Conservation (phyloP, 345 rosid genomes). For the Euphorbia lathyris region DNA sequence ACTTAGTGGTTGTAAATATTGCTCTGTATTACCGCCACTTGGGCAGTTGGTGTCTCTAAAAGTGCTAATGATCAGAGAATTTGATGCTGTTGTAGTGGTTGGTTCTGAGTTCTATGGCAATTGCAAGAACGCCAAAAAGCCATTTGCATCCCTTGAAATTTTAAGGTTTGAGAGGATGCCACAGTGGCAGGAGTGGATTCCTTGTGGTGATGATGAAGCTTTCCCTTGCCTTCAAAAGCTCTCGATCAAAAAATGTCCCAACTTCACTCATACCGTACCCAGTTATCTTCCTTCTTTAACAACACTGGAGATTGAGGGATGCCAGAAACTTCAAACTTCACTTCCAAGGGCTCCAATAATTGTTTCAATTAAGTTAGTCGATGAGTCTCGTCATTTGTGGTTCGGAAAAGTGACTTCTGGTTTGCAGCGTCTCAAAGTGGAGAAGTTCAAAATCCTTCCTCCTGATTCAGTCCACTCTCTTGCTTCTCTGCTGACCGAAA, state of each 20-base stretch:
- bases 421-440: slow-evolving; percentile 5
- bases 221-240: not conserved
- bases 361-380: not conserved
- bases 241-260: slow-evolving; percentile 4
- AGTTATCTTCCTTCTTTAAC: slow-evolving; percentile 8
- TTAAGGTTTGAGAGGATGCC: slow-evolving; percentile 7
- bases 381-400: not conserved
- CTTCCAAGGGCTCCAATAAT: slow-evolving; percentile 4
- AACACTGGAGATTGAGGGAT: slow-evolving; percentile 9
- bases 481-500: slow-evolving; percentile 1
- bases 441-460: not conserved
- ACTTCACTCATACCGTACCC: not conserved
- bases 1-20: slow-evolving; percentile 3
- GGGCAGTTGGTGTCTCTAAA: slow-evolving; percentile 7
- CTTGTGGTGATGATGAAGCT: not conserved
- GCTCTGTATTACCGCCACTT: not conserved
- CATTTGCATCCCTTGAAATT: slow-evolving; percentile 10
- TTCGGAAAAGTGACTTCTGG: not conserved
- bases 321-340: slow-evolving; percentile 7
- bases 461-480: not conserved
- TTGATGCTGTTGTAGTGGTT: not conserved
- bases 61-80: not conserved
- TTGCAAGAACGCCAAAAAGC: not conserved
- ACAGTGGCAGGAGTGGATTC: slow-evolving; percentile 1
- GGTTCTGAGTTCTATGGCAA: slow-evolving; percentile 7